A percentile compares a stretch with the other conserved stretches of the same genome.
Evolutionary conservation across 2,329 filamentous ascomycete genomes (phyloP).

Genomic region (Diplodia corticola): DNA sequence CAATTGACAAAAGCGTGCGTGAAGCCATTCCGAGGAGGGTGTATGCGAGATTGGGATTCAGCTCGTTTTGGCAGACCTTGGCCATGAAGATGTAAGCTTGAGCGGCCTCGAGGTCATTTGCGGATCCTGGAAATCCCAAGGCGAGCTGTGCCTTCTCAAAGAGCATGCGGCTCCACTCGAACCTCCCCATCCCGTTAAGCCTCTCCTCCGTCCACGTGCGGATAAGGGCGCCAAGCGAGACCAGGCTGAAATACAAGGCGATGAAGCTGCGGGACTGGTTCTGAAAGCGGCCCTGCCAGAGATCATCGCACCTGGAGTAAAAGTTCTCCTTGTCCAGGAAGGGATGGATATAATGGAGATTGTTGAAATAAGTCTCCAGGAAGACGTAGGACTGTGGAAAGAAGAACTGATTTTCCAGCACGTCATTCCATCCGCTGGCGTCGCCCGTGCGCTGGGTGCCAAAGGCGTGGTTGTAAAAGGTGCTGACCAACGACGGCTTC

Average conservation of each 20-base stretch:
- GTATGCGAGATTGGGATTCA: slow-evolving; percentile 51
- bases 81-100: slow-evolving; percentile 52
- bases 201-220: slow-evolving; percentile 47
- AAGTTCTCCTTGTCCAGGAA: slow-evolving; percentile 51
- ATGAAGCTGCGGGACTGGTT: slow-evolving; percentile 45
- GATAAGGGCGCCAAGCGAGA: slow-evolving; percentile 50
- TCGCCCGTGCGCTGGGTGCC: slow-evolving; percentile 28
- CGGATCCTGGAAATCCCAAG: slow-evolving; percentile 44
- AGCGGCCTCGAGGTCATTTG: slow-evolving; percentile 51
- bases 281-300: slow-evolving; percentile 42
- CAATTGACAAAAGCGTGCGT: slow-evolving; percentile 50
- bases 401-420: slow-evolving; percentile 37
- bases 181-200: slow-evolving; percentile 46
- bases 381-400: slow-evolving; percentile 50
- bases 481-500: slow-evolving; percentile 46
- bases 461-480: slow-evolving; percentile 50
- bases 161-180: slow-evolving; percentile 50
- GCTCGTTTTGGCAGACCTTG: slow-evolving; percentile 53
- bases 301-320: slow-evolving; percentile 44
- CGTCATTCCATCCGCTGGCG: slow-evolving; percentile 20
- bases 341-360: slow-evolving; percentile 51
- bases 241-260: slow-evolving; percentile 49
- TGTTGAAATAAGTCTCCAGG: slow-evolving; percentile 51
- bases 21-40: slow-evolving; percentile 52
- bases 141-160: slow-evolving; percentile 46